phyloP scores from a whole-genome alignment of 2,329 filamentous ascomycete species.

The Periconia sp. region DNA sequence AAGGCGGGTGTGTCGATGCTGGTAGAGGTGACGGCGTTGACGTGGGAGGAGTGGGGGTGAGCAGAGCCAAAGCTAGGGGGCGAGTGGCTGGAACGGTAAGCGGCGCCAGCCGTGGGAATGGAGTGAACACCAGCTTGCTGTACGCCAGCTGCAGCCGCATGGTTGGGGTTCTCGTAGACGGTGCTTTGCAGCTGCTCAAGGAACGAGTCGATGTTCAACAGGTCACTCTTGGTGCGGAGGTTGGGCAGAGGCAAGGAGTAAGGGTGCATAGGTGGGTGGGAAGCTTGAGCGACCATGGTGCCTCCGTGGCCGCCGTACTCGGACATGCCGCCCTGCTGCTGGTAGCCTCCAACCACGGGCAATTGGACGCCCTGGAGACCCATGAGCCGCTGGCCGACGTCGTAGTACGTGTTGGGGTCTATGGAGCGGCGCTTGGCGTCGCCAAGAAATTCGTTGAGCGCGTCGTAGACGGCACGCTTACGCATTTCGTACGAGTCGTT shows the following conservation, averaged over 20 bases:
- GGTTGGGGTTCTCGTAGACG: slow-evolving; percentile 88
- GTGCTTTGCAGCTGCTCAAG: slow-evolving; percentile 95
- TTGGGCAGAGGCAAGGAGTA: slow-evolving; percentile 91
- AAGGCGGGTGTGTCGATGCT: slow-evolving; percentile 69
- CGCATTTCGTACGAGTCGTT: slow-evolving; percentile 71
- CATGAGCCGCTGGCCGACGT: slow-evolving; percentile 86
- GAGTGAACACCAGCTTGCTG: slow-evolving; percentile 74
- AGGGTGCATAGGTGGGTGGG: slow-evolving; percentile 67
- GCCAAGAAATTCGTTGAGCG: slow-evolving; percentile 90
- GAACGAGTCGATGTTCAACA: slow-evolving; percentile 91
- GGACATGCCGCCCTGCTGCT: slow-evolving; percentile 42
- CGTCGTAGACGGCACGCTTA: slow-evolving; percentile 79
- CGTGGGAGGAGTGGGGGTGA: slow-evolving; percentile 56
- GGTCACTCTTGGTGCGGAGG: slow-evolving; percentile 87
- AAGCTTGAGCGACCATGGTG: slow-evolving; percentile 56
- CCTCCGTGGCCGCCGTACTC: slow-evolving; percentile 58
- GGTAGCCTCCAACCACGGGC: slow-evolving; percentile 36
- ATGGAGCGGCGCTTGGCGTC: slow-evolving; percentile 90
- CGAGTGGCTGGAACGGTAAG: slow-evolving; percentile 60
- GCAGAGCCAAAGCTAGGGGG: slow-evolving; percentile 47
- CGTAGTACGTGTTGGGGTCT: slow-evolving; percentile 84
- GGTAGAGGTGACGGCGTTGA: slow-evolving; percentile 43
- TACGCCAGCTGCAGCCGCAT: slow-evolving; percentile 76
- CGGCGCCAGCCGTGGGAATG: slow-evolving; percentile 53
- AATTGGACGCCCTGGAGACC: slow-evolving; percentile 72